Base-by-base conservation (phyloP, 257 asterid species). In the Nicotiana benthamiana region DNA sequence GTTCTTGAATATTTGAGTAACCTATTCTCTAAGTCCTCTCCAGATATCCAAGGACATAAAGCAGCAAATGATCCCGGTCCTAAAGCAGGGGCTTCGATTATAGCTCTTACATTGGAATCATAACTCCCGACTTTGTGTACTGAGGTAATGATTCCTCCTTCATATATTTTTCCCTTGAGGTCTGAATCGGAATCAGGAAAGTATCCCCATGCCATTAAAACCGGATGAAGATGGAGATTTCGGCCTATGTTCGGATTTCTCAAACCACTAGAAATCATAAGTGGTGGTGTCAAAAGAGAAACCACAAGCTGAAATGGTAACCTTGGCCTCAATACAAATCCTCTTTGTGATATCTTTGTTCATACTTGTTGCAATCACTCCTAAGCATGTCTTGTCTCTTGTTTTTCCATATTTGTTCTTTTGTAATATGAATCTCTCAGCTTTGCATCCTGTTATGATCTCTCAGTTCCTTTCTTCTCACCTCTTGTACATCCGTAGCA, bases 171-270 rank as follows among this genome's bases (percentile, higher is more conserved):
- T 1, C 97, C 97, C 78, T 83, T 78, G 22, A 86, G 26, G 7
- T 80, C 83, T 16, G 98, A 82, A 43, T 65, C 24, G 1, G 83
- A 40, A 56, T 88, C 93, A 0, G 99, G 97, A 36, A 93, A 95
- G 80, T 95, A 89, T 3, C 99, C 99, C 99, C 99, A 95, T 3
- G 97, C 99, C 93, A 93, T 89, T 40, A 95, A 57, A 7, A 92
- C 97, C 1, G 99, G 99, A 83, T 93, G 99, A 6, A 95, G 91
- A 53, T 87, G 97, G 80, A 93, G 99, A 76, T 95, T 92, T 53
- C 89, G 85, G 8, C 99, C 99, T 0, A 95, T 88, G 80, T 93
- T 89, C 6, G 67, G 79, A n/a, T 95, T 95, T 43, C 18, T 87
- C 60, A 95, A 82, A 10, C 99, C 99, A 68, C 99, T 95, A 0